These are phyloP conservation scores for Colletotrichum sp. DNA, from an alignment of 2,329 filamentous ascomycete species.

Conservation along the genomic window DNA sequence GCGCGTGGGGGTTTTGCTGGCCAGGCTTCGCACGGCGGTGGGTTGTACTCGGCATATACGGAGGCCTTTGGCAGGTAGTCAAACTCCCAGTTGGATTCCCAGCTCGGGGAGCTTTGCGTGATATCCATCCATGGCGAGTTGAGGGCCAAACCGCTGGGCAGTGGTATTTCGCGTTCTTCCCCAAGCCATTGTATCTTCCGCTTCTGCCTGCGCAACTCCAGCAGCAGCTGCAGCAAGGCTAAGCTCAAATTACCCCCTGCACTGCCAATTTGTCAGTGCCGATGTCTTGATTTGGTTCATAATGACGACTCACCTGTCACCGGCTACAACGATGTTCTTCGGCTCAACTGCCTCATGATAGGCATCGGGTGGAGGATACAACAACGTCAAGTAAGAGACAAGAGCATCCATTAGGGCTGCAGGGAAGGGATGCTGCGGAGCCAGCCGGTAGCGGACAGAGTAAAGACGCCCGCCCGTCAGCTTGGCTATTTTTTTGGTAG, in stretches of 20 bases:
- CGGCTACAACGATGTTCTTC: constrained; percentile 71
- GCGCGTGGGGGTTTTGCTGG: constrained; percentile 58
- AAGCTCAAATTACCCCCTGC: constrained; percentile 77
- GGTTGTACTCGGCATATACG: constrained; percentile 27
- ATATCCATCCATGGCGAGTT: constrained; percentile 77
- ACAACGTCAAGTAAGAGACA: constrained; percentile 72
- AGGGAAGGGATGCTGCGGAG: constrained; percentile 78
- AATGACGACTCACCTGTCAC: constrained; percentile 60
- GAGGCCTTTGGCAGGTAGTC: constrained; percentile 67
- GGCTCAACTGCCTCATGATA: constrained; percentile 70
- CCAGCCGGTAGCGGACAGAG: constrained; percentile 75
- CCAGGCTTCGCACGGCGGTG: constrained; percentile 59
- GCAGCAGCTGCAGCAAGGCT: constrained; percentile 69
- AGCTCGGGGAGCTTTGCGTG: constrained; percentile 64
- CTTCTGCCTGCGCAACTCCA: constrained; percentile 61
- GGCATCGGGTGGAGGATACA: constrained; percentile 73
- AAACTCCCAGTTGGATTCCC: constrained; percentile 55
- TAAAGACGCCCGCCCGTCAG: constrained; percentile 71
- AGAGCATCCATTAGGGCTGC: constrained; percentile 75
- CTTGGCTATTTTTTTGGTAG: constrained; percentile 67
- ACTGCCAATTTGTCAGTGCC: constrained; percentile 36
- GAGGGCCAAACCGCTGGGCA: constrained; percentile 69
- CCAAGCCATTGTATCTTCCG: constrained; percentile 66
- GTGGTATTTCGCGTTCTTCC: constrained; percentile 58
- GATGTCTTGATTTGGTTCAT: not conserved